Evolutionary conservation across 257 asterid species (phyloP), one percentile per base, ranked within the genome.

Genomic region (Orobanche coerulescens): DNA sequence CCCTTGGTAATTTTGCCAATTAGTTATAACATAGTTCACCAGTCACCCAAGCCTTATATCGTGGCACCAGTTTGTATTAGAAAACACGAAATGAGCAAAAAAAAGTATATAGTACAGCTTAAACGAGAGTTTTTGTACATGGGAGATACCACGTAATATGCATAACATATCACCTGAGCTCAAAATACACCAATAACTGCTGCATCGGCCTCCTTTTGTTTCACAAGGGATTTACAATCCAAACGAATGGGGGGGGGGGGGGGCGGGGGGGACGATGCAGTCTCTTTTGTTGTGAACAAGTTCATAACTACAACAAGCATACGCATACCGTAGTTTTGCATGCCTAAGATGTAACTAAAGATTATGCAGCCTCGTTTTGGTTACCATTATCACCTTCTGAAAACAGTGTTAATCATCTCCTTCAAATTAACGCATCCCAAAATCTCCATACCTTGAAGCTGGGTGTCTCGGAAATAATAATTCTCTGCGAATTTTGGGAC

Each of bases 361-460:
- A 31, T 4, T 1, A 56, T 4, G 9, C 25, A 8, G 18, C 47
- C 11, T n/a, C n/a, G n/a, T 37, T 3, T 4, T 3, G 1, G 30
- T 15, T 28, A 12, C 1, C 14, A n/a, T 22, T 54, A 15, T 52
- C 75, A 30, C 23, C 51, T 61, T 37, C 67, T 70, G 68, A 92
- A 92, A 49, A 92, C 95, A 48, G 61, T 31, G 77, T 81, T 74
- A 10, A 92, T 88, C 98, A 92, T 88, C 77, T 86, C 95, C 75
- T 88, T 92, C 78, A 92, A 65, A 71, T 88, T 82, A 23, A 46
- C 66, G 59, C 96, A 88, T 19, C 95, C 86, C 70, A 88, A 58
- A 43, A 92, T 75, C 84, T 84, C 74, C 74, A 86, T 77, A 22
- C 69, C 87, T 23, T 69, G 78, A 12, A 65, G 71, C 40, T 75